A percentile compares a stretch with the other conserved stretches of the same genome.
These are phyloP conservation scores for Nepenthes alata DNA, from an alignment of 179 eudicot species.

Conservation along the genomic window DNA sequence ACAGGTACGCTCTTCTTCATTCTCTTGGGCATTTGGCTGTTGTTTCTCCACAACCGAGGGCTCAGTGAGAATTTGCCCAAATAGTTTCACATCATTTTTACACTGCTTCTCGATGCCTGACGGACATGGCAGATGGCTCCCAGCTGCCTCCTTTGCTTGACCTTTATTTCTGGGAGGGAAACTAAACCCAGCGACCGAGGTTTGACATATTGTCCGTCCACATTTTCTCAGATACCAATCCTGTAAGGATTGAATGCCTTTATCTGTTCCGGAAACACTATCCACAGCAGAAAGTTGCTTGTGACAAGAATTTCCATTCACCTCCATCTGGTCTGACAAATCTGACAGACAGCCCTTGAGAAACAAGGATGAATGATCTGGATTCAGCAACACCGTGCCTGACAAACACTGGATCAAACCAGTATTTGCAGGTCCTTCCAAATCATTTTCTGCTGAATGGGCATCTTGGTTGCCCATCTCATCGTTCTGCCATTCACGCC, in stretches of 20 bases:
- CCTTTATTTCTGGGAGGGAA: slow-evolving; percentile 16
- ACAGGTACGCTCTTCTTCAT: slow-evolving; percentile 8
- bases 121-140: slow-evolving; percentile 11
- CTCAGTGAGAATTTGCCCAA: slow-evolving; percentile 47
- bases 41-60: slow-evolving; percentile 12
- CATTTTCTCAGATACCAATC: slow-evolving; percentile 41
- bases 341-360: slow-evolving; percentile 24
- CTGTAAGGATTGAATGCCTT: slow-evolving; percentile 15
- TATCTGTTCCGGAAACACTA: slow-evolving; percentile 8
- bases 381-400: slow-evolving; percentile 9
- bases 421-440: slow-evolving; percentile 6
- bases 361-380: slow-evolving; percentile 14
- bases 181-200: slow-evolving; percentile 20
- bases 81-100: slow-evolving; percentile 54
- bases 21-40: slow-evolving; percentile 2
- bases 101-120: slow-evolving; percentile 31
- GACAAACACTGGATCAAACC: slow-evolving; percentile 8
- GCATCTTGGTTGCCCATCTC: slow-evolving; percentile 3
- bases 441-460: slow-evolving; percentile 4
- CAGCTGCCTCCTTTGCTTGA: slow-evolving; percentile 11
- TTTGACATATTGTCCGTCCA: slow-evolving; percentile 15
- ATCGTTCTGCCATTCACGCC: slow-evolving; percentile 10
- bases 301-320: slow-evolving; percentile 17
- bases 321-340: slow-evolving; percentile 11
- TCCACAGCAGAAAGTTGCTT: slow-evolving; percentile 6